Base-by-base conservation (phyloP, 306 rosid genomes). In the Dryas alaskensis region DNA sequence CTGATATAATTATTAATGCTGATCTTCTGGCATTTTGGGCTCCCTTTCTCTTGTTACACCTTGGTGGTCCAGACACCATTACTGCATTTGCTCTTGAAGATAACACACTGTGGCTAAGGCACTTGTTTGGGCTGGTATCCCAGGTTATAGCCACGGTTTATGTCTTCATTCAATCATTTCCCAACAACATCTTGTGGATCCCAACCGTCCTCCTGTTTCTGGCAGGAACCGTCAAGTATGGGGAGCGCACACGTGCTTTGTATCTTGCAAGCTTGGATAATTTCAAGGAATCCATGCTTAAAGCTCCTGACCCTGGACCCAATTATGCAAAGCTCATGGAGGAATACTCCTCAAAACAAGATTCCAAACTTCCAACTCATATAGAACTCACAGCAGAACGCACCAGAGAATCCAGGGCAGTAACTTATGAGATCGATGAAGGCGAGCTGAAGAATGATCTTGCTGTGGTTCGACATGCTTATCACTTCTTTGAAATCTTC, bases 61-160 rank as follows among this genome's bases (percentile, higher is more conserved):
- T 87, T 54, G 90, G 85, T 31, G 90, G 88, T 16, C 90, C 88
- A 25, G 84, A 87, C 79, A 82, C 90, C 61, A 87, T 87, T 4
- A 77, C 86, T n/a, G 84, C 88, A 3, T 79, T 84, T 53, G 68
- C 90, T 63, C 68, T 84, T 0, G 85, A 84, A 22, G 90, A 87
- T 59, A 84, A 87, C 22, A 71, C 83, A 1, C 77, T 87, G 17
- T 87, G 89, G 92, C 69, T 76, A 10, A 71, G 92, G 48, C 92
- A 87, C 66, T 60, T 87, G 40, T 51, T 81, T 27, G 86, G 83
- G 3, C 75, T 87, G 31, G 0, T 74, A 3, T 72, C 77, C 46
- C 92, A 84, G 65, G 76, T 79, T 2, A 1, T 65, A 3, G 79
- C 84, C 5, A 61, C 89, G 0, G 16, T 22, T 37, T 76, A 84